Percentiles rank a stretch among this genome's conserved stretches.
Conservation (phyloP, 805 yeast genomes). For the Candida vaughaniae region DNA sequence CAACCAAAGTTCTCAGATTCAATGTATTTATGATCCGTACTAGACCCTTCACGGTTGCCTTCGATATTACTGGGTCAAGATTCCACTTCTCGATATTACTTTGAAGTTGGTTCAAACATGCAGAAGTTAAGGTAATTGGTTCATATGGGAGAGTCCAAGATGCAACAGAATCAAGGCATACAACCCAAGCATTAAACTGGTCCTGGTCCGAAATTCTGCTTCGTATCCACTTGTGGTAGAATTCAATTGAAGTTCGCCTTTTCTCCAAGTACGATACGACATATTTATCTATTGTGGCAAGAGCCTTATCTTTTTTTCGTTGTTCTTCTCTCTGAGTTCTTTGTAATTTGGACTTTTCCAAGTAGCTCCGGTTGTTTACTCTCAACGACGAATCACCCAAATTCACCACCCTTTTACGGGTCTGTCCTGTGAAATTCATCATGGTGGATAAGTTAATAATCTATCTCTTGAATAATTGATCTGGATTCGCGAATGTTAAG, state of each 20-base stretch:
- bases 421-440: conserved; percentile 67
- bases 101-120: no score
- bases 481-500: no score
- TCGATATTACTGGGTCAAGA: no score
- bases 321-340: conserved; percentile 62
- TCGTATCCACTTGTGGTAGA: conserved; percentile 17
- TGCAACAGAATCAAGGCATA: no score
- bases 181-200: conserved; percentile 21
- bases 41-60: no score
- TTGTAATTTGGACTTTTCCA: conserved; percentile 66
- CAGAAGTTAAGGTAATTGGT: no score
- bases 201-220: conserved; percentile 2
- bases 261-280: conserved; percentile 42
- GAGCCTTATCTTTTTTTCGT: conserved; percentile 50
- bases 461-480: no score
- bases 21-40: no score
- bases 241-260: conserved; percentile 18
- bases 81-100: no score
- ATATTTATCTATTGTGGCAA: conserved; percentile 47
- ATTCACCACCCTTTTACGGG: conserved; percentile 62
- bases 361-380: conserved; percentile 31
- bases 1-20: no score
- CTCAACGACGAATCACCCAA: conserved; percentile 48
- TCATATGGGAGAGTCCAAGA: no score
- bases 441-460: conserved; percentile 19